Percentiles rank a stretch among this genome's conserved stretches.
phyloP scores from a whole-genome alignment of 2,329 filamentous ascomycete genomes.

The Aspergillus neoniger region DNA sequence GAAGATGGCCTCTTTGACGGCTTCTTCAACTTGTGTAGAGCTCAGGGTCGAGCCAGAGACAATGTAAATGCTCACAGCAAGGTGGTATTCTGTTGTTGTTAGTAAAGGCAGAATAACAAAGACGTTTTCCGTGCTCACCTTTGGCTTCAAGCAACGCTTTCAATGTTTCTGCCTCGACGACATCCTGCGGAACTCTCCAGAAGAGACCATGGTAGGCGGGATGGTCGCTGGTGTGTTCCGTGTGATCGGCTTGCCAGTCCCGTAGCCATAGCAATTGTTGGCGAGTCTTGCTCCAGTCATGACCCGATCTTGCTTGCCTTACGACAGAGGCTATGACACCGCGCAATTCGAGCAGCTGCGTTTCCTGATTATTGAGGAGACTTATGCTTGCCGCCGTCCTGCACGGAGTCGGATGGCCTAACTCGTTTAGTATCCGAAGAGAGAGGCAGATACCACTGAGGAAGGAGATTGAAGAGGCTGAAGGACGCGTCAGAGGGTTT shows the following conservation, averaged over 20 bases:
- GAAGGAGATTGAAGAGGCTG: constrained; percentile 42
- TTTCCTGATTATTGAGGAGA: constrained; percentile 54
- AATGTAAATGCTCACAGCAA: constrained; percentile 46
- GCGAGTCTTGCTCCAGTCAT: constrained; percentile 53
- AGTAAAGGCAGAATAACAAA: constrained; percentile 10
- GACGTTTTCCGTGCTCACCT: constrained; percentile 31
- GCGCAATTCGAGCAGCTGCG: constrained; percentile 56
- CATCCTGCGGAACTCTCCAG: constrained; percentile 52
- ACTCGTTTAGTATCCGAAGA: constrained; percentile 39
- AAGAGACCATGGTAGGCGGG: constrained; percentile 47
- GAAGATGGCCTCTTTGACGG: constrained; percentile 56
- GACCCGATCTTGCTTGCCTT: constrained; percentile 46
- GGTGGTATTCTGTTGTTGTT: constrained; percentile 40
- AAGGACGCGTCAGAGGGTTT: constrained; percentile 47
- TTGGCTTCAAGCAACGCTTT: constrained; percentile 55
- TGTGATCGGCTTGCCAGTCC: constrained; percentile 53
- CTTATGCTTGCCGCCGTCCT: constrained; percentile 50
- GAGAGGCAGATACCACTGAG: constrained; percentile 45
- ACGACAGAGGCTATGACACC: constrained; percentile 54
- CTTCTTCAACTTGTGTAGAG: constrained; percentile 52
- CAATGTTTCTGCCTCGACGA: constrained; percentile 59
- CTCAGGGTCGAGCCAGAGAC: constrained; percentile 40
- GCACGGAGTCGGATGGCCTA: constrained; percentile 42
- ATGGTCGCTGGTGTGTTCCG: constrained; percentile 24
- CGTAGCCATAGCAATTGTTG: constrained; percentile 61